These are phyloP conservation scores for Chaetomium globosum DNA, from an alignment of 2,329 filamentous ascomycete species.

Conservation along the genomic window DNA sequence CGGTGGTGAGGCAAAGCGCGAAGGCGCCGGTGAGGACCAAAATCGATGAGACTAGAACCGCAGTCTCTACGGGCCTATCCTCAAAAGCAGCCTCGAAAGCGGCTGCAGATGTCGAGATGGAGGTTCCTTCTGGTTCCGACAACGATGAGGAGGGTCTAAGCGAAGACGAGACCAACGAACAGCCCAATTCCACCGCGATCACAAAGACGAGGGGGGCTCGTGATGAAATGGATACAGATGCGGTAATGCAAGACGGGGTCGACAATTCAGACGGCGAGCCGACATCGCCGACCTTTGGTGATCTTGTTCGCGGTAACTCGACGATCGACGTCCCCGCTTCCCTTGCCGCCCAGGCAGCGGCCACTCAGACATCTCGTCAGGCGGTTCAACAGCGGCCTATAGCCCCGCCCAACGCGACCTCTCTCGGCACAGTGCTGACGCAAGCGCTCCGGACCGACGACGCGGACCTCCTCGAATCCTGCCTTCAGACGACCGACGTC, in stretches of 20 bases:
- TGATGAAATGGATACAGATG: constrained; percentile 34
- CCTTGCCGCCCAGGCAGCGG: constrained; percentile 48
- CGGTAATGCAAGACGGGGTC: constrained; percentile 38
- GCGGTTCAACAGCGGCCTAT: constrained; percentile 52
- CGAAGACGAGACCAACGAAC: constrained; percentile 29
- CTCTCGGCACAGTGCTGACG: constrained; percentile 86
- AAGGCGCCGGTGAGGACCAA: constrained; percentile 53
- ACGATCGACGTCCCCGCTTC: constrained; percentile 74
- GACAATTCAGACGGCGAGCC: constrained; percentile 49
- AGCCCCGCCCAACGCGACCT: constrained; percentile 68
- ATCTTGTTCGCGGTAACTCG: constrained; percentile 70
- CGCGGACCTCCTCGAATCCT: constrained; percentile 84
- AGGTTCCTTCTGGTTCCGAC: constrained; percentile 54
- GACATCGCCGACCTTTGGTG: constrained; percentile 75
- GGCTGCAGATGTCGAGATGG: constrained; percentile 54
- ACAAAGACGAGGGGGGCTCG: constrained; percentile 34
- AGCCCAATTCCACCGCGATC: constrained; percentile 26
- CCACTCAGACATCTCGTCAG: constrained; percentile 38
- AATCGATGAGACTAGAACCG: constrained; percentile 61
- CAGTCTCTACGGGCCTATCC: constrained; percentile 51
- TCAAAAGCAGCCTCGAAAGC: constrained; percentile 36
- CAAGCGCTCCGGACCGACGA: constrained; percentile 94
- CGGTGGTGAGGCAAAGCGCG: constrained; percentile 57
- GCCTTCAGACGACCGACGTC: constrained; percentile 77
- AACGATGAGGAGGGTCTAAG: constrained; percentile 44